phyloP scores from a whole-genome alignment of 108 stramenopile genomes.

The Stephanodiscus triporus region DNA sequence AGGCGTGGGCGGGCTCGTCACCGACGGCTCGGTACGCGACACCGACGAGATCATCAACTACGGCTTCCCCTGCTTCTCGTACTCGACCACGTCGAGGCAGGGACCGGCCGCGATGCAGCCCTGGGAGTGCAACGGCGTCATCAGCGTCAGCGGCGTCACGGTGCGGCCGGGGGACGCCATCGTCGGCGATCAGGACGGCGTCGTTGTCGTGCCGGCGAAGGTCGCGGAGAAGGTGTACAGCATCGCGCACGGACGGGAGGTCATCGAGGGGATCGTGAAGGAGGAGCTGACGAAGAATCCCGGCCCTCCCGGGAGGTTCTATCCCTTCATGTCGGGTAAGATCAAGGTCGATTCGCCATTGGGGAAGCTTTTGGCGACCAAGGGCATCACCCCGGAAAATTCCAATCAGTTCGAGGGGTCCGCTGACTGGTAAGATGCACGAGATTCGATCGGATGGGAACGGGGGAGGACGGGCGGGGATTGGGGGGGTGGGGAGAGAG shows the following conservation, averaged over 20 bases:
- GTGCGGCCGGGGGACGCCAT: constrained; percentile 92
- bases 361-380: constrained; percentile 77
- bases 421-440: constrained; percentile 92
- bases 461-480: no score
- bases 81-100: constrained; percentile 61
- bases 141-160: constrained; percentile 67
- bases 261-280: constrained; percentile 91
- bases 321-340: constrained; percentile 92
- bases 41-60: constrained; percentile 92
- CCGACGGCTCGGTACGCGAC: constrained; percentile 89
- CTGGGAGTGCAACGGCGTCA: constrained; percentile 89
- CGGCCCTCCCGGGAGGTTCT: constrained; percentile 90
- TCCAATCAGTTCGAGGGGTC: constrained; percentile 91
- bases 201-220: constrained; percentile 89
- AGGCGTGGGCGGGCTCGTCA: constrained; percentile 82
- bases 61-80: constrained; percentile 83
- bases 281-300: constrained; percentile 90
- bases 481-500: background rate
- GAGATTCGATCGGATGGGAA: no score
- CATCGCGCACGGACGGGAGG: constrained; percentile 90
- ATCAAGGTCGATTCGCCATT: constrained; percentile 90
- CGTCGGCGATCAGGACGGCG: constrained; percentile 92
- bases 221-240: constrained; percentile 86
- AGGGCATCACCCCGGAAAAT: constrained; percentile 90
- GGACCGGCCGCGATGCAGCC: constrained; percentile 88